These are phyloP conservation scores for Pestalotiopsis sp. DNA, from an alignment of 2,329 filamentous ascomycete genomes.

Conservation along the genomic window DNA sequence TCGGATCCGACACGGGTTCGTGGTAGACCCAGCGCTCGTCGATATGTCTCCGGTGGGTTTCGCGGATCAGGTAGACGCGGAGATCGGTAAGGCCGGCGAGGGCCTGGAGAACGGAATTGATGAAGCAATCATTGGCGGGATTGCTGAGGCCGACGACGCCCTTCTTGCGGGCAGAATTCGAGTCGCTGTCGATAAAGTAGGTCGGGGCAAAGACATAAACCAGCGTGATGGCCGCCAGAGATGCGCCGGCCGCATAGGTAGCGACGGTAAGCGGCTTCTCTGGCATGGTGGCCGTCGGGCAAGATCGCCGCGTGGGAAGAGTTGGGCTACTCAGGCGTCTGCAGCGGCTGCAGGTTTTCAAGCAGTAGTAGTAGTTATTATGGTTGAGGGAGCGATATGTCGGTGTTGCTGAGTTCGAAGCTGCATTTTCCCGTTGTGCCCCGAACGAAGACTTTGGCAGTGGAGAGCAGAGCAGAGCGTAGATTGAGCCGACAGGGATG, in stretches of 20 bases:
- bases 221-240: conserved; percentile 89
- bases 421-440: conserved; percentile 1
- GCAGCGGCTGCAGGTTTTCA: background rate
- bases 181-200: conserved; percentile 87
- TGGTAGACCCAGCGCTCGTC: conserved; percentile 78
- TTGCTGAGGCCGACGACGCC: conserved; percentile 88
- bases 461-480: background rate
- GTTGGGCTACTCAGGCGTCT: background rate
- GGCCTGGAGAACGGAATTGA: conserved; percentile 94
- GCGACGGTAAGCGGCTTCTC: conserved; percentile 82
- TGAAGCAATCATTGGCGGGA: conserved; percentile 93
- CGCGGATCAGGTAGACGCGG: conserved; percentile 87
- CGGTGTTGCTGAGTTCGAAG: background rate
- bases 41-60: conserved; percentile 81
- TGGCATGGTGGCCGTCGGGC: conserved; percentile 59
- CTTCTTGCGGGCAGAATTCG: conserved; percentile 70
- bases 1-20: conserved; percentile 53
- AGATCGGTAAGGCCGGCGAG: conserved; percentile 88
- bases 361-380: background rate
- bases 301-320: background rate
- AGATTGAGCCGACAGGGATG: conserved; percentile 4
- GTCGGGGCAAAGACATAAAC: conserved; percentile 99
- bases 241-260: conserved; percentile 93
- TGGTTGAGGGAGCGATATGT: background rate
- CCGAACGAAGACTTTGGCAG: conserved; percentile 2